phyloP scores from a whole-genome alignment of 2,329 filamentous ascomycete genomes.

The Chaetomium sp. region DNA sequence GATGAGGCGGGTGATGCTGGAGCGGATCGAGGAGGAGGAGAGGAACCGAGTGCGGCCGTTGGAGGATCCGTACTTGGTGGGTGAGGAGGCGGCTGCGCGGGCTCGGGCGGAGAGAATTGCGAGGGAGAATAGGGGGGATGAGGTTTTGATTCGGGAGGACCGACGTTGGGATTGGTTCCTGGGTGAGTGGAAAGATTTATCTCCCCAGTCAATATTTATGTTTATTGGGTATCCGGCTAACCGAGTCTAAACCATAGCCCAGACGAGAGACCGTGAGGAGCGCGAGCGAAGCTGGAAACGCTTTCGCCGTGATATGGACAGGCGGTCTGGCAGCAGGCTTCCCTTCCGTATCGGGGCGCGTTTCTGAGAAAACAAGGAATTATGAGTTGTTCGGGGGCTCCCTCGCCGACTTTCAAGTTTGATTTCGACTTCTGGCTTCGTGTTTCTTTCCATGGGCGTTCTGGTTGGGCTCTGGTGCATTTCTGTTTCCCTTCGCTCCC shows the following conservation, averaged over 20 bases:
- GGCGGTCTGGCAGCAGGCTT: conserved; percentile 12
- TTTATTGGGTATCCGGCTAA: too few relatives aligned
- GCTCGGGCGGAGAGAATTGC: conserved; percentile 52
- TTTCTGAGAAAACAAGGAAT: background rate
- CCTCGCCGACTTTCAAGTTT: background rate
- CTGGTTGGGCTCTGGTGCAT: conserved; percentile 15
- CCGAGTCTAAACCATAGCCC: conserved; percentile 30
- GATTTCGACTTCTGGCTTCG: background rate
- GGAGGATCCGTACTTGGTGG: conserved; percentile 63
- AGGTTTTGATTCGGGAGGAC: conserved; percentile 51
- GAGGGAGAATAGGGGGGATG: conserved; percentile 50
- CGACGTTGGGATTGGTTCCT: conserved; percentile 56
- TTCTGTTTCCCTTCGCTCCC: background rate
- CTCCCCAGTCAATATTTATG: too few relatives aligned
- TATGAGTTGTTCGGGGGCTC: background rate
- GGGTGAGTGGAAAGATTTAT: conserved; percentile 35
- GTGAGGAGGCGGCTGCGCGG: conserved; percentile 54
- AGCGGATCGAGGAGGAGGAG: conserved; percentile 34
- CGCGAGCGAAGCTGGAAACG: conserved; percentile 42
- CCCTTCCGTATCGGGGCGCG: conserved; percentile 16
- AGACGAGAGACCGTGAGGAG: conserved; percentile 45
- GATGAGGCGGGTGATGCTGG: conserved; percentile 29
- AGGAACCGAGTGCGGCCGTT: conserved; percentile 40
- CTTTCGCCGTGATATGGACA: conserved; percentile 17
- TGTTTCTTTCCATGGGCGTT: background rate